These are phyloP conservation scores for Linanthus parryae DNA, from an alignment of 148 eudicot genomes.

Conservation along the genomic window DNA sequence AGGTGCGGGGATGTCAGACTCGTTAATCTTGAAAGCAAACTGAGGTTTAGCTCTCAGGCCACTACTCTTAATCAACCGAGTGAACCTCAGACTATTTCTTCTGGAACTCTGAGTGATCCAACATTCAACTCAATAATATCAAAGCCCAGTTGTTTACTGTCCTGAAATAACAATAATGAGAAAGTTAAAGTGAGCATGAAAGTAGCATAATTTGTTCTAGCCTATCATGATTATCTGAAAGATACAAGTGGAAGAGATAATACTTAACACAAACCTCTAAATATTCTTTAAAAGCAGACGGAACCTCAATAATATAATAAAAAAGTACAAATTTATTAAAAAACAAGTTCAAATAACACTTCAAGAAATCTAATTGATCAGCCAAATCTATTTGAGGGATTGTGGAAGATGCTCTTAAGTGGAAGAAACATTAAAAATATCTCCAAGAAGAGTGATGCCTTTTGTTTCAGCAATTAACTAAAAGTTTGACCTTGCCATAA, in stretches of 20 bases:
- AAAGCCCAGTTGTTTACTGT: constrained; percentile 85
- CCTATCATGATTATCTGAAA: background rate
- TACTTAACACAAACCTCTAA: constrained; percentile 44
- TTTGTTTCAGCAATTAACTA: too few species aligned
- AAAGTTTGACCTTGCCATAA: too few species aligned
- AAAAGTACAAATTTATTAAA: too few species aligned
- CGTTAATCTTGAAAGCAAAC: constrained; percentile 75
- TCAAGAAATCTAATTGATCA: too few species aligned
- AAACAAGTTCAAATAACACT: too few species aligned
- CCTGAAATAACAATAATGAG: constrained; percentile 33
- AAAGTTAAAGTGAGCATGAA: background rate
- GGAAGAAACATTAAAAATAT: too few species aligned
- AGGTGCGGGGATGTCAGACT: constrained; percentile 55
- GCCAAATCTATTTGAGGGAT: too few species aligned
- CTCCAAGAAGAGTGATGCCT: too few species aligned
- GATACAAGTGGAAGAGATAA: background rate
- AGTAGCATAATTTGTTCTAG: background rate
- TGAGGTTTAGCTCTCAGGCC: constrained; percentile 87
- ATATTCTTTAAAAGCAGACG: constrained; percentile 70
- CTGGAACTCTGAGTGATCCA: constrained; percentile 70
- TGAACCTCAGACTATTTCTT: constrained; percentile 78
- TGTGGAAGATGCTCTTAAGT: too few species aligned
- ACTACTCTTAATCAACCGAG: constrained; percentile 66
- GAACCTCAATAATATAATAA: too few species aligned
- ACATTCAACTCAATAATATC: constrained; percentile 81